Percentiles rank a stretch among this genome's conserved stretches.
phyloP scores from a whole-genome alignment of 2,329 filamentous ascomycete genomes.

The Cladosporium sp. region DNA sequence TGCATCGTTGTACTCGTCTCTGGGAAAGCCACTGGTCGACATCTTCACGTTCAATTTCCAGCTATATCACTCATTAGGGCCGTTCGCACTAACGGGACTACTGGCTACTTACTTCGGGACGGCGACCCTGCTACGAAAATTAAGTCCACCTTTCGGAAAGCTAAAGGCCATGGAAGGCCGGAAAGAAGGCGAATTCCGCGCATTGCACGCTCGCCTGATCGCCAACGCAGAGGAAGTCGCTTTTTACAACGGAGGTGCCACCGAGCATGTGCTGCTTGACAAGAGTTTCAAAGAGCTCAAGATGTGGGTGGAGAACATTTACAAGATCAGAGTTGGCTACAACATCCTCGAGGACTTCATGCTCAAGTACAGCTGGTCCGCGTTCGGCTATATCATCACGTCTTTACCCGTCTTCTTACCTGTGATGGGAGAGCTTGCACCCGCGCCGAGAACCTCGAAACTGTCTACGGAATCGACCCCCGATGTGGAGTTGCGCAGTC shows the following conservation, averaged over 20 bases:
- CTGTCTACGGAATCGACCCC: slow-evolving; percentile 24
- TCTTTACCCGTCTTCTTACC: slow-evolving; percentile 93
- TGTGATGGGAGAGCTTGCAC: slow-evolving; percentile 81
- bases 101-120: slow-evolving; percentile 93
- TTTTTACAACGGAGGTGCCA: slow-evolving; percentile 93
- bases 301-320: slow-evolving; percentile 97
- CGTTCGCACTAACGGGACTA: slow-evolving; percentile 80
- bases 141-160: slow-evolving; percentile 95
- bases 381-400: slow-evolving; percentile 91
- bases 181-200: slow-evolving; percentile 92
- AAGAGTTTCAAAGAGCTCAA: slow-evolving; percentile 90
- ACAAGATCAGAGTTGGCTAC: slow-evolving; percentile 95
- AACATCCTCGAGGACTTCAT: slow-evolving; percentile 99
- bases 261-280: slow-evolving; percentile 90
- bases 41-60: slow-evolving; percentile 98
- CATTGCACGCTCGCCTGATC: slow-evolving; percentile 85
- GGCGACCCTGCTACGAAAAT: slow-evolving; percentile 79
- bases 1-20: slow-evolving; percentile 87
- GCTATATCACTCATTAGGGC: slow-evolving; percentile 86
- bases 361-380: slow-evolving; percentile 97
- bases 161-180: slow-evolving; percentile 94
- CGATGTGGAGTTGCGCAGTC: slow-evolving; percentile 17
- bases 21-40: slow-evolving; percentile 98
- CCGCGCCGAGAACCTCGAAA: slow-evolving; percentile 28
- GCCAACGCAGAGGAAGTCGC: slow-evolving; percentile 97